phyloP scores from a whole-genome alignment of 371 early-diverging fungal genomes.

The Mucor mucedo region DNA sequence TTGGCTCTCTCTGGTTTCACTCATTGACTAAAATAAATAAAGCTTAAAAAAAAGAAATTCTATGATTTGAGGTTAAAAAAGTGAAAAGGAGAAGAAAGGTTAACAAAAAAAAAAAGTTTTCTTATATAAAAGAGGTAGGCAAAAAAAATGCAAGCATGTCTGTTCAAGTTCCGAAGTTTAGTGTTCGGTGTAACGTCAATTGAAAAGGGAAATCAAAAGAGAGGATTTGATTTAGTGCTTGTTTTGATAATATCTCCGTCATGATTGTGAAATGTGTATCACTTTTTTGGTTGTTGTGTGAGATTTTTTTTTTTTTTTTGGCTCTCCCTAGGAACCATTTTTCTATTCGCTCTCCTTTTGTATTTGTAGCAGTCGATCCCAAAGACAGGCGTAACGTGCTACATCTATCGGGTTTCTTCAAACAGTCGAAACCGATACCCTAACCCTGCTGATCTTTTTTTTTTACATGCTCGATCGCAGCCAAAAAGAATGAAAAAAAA shows the following conservation, averaged over 20 bases:
- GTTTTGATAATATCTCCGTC: not conserved
- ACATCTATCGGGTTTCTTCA: not conserved
- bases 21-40: slow-evolving; percentile 6
- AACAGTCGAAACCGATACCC: not conserved
- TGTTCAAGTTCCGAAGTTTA: not conserved
- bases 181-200: not conserved
- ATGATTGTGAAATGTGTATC: not conserved
- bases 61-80: not conserved
- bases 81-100: not conserved
- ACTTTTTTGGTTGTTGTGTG: no score
- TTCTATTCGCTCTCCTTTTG: not conserved
- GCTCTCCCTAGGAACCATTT: no score
- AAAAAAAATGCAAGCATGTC: not conserved
- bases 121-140: not conserved
- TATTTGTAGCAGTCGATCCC: not conserved
- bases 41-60: slow-evolving; percentile 5
- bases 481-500: not conserved
- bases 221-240: not conserved
- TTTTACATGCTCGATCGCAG: not conserved
- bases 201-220: not conserved
- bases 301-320: no score
- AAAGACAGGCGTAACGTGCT: not conserved
- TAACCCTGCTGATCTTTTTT: not conserved
- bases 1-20: slow-evolving; percentile 17
- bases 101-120: slow-evolving; percentile 5